Conservation (phyloP, 2,329 filamentous ascomycete genomes). For the Trichoderma pleuroti region DNA sequence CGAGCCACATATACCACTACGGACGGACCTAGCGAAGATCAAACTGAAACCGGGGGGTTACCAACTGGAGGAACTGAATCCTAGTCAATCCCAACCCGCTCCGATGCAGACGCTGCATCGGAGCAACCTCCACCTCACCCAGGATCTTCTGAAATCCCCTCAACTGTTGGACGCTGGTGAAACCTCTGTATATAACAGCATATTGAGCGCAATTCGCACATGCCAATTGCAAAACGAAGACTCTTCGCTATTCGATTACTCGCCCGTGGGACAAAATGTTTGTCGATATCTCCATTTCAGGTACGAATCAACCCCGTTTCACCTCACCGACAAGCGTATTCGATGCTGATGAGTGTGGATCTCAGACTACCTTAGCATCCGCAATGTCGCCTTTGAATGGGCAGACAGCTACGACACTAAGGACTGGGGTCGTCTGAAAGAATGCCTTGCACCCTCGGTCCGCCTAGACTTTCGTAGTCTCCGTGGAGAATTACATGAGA, state of each 20-base stretch:
- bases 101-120: background rate
- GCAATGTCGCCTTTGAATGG: constrained; percentile 52
- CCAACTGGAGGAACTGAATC: background rate
- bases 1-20: background rate
- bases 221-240: background rate
- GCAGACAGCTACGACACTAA: constrained; percentile 65
- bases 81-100: background rate
- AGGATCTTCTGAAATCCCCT: background rate
- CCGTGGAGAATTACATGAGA: constrained; percentile 18
- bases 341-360: background rate
- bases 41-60: background rate
- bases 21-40: background rate
- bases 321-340: background rate
- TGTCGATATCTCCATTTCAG: constrained; percentile 9
- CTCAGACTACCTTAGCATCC: constrained; percentile 20
- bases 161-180: background rate
- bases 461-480: constrained; percentile 19
- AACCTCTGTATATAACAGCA: background rate
- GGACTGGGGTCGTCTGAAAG: constrained; percentile 58
- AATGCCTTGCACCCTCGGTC: constrained; percentile 55
- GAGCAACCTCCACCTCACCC: background rate
- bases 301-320: background rate
- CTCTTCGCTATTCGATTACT: background rate
- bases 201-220: background rate
- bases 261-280: background rate